Evolutionary conservation across 257 asterid species (phyloP).

Genomic region (Capsicum pubescens): DNA sequence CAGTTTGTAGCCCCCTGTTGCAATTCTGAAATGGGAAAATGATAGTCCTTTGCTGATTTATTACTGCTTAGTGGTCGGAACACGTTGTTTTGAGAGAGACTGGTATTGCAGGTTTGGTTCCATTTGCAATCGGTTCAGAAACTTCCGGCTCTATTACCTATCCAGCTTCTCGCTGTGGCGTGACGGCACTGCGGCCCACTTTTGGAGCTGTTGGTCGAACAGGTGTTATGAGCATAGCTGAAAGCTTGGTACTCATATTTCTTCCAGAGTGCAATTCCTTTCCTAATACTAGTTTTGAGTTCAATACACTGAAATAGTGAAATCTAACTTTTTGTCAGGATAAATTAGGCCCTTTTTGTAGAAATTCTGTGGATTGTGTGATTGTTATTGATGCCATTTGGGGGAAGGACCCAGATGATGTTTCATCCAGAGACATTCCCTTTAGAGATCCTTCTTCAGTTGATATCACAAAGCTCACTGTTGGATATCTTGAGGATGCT

Average conservation of each 20-base stretch:
- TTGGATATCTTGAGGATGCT: slow-evolving; percentile 94
- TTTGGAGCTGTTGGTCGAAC: slow-evolving; percentile 90
- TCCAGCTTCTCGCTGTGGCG: slow-evolving; percentile 96
- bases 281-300: slow-evolving; percentile 28
- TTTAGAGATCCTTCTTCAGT: slow-evolving; percentile 73
- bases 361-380: slow-evolving; percentile 84
- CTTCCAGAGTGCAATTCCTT: slow-evolving; percentile 8
- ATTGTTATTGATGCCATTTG: slow-evolving; percentile 69
- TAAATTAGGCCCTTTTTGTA: slow-evolving; percentile 91
- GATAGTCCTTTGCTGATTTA: not conserved
- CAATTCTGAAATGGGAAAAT: not conserved
- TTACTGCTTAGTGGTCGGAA: not conserved
- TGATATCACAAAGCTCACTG: slow-evolving; percentile 69
- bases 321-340: slow-evolving; percentile 54
- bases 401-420: slow-evolving; percentile 84
- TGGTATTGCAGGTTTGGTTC: slow-evolving; percentile 67
- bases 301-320: slow-evolving; percentile 10
- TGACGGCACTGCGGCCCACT: slow-evolving; percentile 88
- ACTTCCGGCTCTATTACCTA: slow-evolving; percentile 89
- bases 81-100: slow-evolving; percentile 34
- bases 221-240: slow-evolving; percentile 91
- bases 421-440: slow-evolving; percentile 72
- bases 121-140: slow-evolving; percentile 95
- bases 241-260: slow-evolving; percentile 74
- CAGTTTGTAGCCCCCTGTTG: not conserved